Percentiles rank a stretch among this genome's conserved stretches.
Evolutionary conservation across 2,329 filamentous ascomycete genomes (phyloP).

Genomic region (Tolypocladium inflatum): DNA sequence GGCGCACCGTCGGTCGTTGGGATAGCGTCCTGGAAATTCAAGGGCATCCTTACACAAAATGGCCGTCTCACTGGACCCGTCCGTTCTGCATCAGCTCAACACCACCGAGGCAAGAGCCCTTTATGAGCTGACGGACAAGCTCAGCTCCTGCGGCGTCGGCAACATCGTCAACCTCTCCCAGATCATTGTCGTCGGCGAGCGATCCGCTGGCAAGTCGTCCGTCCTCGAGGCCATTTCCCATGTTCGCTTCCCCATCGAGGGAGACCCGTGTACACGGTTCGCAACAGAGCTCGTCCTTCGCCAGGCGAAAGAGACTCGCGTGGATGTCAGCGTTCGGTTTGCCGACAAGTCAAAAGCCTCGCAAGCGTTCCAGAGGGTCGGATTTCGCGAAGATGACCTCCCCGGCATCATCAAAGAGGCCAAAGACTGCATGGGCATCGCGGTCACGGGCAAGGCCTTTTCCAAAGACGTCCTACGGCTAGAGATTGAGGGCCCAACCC

Average conservation of each 20-base stretch:
- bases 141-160: constrained; percentile 39
- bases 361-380: constrained; percentile 18
- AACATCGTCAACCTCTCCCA: constrained; percentile 39
- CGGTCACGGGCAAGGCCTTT: constrained; percentile 20
- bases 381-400: constrained; percentile 30
- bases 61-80: constrained; percentile 4
- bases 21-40: too few species aligned
- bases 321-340: constrained; percentile 33
- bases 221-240: constrained; percentile 54
- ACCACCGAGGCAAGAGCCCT: constrained; percentile 32
- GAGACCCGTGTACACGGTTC: constrained; percentile 47
- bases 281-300: constrained; percentile 50
- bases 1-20: too few species aligned
- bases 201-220: constrained; percentile 53
- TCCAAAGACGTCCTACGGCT: constrained; percentile 36
- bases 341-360: constrained; percentile 12
- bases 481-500: constrained; percentile 32
- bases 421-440: constrained; percentile 37
- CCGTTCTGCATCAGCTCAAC: constrained; percentile 25
- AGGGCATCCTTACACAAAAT: not conserved
- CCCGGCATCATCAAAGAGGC: constrained; percentile 39
- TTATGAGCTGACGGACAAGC: constrained; percentile 41
- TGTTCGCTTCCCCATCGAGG: constrained; percentile 48
- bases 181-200: constrained; percentile 50
- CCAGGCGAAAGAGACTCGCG: constrained; percentile 20